Base-by-base conservation (phyloP, 768 basidiomycete genomes). In the Leucocoprinus sp. region DNA sequence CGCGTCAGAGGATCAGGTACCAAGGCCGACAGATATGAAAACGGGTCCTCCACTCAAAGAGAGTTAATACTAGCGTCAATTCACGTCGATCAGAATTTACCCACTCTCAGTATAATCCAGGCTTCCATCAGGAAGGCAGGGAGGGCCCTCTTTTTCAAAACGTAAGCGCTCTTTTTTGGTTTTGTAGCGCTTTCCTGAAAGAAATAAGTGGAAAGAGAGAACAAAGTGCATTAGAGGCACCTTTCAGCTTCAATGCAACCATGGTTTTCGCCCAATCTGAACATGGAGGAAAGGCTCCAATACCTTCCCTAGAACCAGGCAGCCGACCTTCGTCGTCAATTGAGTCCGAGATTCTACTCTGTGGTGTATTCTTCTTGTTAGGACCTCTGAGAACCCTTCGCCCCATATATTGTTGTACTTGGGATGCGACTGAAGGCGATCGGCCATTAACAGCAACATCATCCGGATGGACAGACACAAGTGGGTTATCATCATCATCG, bases 161-260 rank as follows among this genome's bases (percentile, higher is more conserved):
- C 82, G 70, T 47, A 87, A 54, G 8, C 86, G 71, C 52, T 90
- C 86, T 54, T 83, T 88, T 68, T 90, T 90, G 1, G 85, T 88
- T 45, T 75, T 76, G 56, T 88, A 87, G 9, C 78, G 74, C 54
- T 87, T 88, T 15, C 84, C 85, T 85, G 47, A 3, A 41, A 31
- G 15, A 42, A 6, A 36, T 46, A 8, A 33, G 46, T 33, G 15
- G 37, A 35, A 37, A 36, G 14, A 23, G 9, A 1, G 37, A 37
- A 14, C 7, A 5, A 41, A 39, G 34, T 37, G 21, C 6, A 27
- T 5, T 42, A 19, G 19, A 42, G 37, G 22, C 48, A 81, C 87
- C 85, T 70, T 85, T 87, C 40, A 86, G 64, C 60, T 88, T 89
- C 26, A 89, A 64, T 0, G 73, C 71, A 8, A 89, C 56, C 80